Base-by-base conservation (phyloP, 2,329 filamentous ascomycete species). In the Didymella exigua region DNA sequence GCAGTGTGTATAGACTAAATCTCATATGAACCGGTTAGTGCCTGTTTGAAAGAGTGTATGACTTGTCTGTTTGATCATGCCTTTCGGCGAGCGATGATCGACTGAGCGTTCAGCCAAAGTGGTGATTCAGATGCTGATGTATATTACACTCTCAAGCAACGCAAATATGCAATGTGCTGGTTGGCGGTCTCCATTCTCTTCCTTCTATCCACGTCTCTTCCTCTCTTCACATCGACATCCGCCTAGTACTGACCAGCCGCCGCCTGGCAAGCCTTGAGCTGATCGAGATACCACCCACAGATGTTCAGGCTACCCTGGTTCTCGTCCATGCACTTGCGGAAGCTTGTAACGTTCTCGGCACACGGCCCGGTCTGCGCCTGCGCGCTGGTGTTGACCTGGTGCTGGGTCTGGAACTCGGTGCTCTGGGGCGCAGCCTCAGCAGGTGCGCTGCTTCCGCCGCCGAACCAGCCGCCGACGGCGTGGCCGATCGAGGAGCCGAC, bases 241-340 rank as follows among this genome's bases (percentile, higher is more conserved):
- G 26, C 10, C 73, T 81, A 81, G 66, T 82, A 82, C 72, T 77
- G 77, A 38, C 70, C 69, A 51, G 79, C 77, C 16, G 78, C 77
- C 46, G 69, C 60, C 76, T 81, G 79, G 63, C 79, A 82, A 16
- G 79, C 79, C 77, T 81, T 81, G 36, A 99, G 83, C 85, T 99
- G 93, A 77, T 99, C 95, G 69, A 99, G 81, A 78, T 99, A 99
- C 93, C 93, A 99, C 66, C 90, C 89, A 81, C 95, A 99, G 74
- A 97, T 96, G 74, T 89, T 88, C 89, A 99, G 87, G 79, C 95
- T 92, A 67, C 95, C 95, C 74, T 87, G 82, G 78, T 99, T 89
- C 73, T 98, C 90, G 77, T 98, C 93, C 88, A 99, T 89, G 84
- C 95, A 99, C 81, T 88, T 89, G 71, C 91, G 93, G 84, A 99